phyloP scores from a whole-genome alignment of 768 basidiomycete genomes.

The Auriscalpium microsporum region DNA sequence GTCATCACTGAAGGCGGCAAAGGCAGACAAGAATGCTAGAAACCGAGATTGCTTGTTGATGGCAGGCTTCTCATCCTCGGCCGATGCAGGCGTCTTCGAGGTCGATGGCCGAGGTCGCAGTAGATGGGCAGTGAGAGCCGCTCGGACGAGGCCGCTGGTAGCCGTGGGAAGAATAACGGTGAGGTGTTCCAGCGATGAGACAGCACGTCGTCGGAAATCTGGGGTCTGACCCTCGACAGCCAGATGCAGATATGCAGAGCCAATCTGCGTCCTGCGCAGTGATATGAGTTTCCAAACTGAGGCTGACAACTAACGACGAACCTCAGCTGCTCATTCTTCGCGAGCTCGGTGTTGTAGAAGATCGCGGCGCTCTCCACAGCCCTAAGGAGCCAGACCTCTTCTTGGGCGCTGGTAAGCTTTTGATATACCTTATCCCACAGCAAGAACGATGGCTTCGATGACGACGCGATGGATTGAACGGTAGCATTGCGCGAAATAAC shows the following conservation, averaged over 20 bases:
- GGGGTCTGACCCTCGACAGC: conserved; percentile 50
- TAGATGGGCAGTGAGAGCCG: conserved; percentile 46
- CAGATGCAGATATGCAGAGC: conserved; percentile 61
- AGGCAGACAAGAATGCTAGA: conserved; percentile 44
- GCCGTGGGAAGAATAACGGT: conserved; percentile 36
- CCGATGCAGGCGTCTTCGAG: conserved; percentile 17
- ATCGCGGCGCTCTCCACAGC: conserved; percentile 44
- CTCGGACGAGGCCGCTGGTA: conserved; percentile 44
- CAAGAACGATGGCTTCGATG: conserved; percentile 76
- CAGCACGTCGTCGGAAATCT: conserved; percentile 41
- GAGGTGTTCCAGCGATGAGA: conserved; percentile 33
- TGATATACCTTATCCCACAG: conserved; percentile 84
- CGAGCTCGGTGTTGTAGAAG: conserved; percentile 41
- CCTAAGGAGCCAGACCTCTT: conserved; percentile 71
- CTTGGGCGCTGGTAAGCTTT: conserved; percentile 51
- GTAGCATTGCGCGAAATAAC: conserved; percentile 39
- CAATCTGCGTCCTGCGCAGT: conserved; percentile 45
- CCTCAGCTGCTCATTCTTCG: conserved; percentile 49
- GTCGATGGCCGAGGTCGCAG: conserved; percentile 28
- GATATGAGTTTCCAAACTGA: not conserved
- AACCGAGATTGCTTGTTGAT: conserved; percentile 47
- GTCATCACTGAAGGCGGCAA: conserved; percentile 38
- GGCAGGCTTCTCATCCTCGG: conserved; percentile 32
- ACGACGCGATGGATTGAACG: conserved; percentile 36
- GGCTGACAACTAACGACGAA: conserved; percentile 22